Percentiles rank a stretch among this genome's conserved stretches.
Conservation (phyloP, 768 basidiomycete genomes). For the Epithele typhae region DNA sequence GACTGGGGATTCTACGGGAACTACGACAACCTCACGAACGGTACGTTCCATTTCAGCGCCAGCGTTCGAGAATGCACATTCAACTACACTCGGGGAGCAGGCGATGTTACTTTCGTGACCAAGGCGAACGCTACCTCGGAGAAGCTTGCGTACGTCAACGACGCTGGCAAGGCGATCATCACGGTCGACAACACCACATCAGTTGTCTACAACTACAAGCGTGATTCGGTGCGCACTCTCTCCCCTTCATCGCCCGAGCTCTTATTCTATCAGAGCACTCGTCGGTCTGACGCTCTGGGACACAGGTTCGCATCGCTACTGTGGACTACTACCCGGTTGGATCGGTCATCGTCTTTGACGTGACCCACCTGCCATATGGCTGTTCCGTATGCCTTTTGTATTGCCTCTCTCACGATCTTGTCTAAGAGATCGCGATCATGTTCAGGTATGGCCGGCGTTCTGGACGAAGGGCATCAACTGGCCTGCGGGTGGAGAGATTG, state of each 20-base stretch:
- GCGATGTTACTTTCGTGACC: conserved; percentile 59
- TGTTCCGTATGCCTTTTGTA: conserved; percentile 38
- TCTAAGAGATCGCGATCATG: not conserved
- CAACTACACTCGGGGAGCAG: conserved; percentile 39
- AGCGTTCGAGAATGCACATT: too few species aligned
- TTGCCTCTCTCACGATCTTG: not conserved
- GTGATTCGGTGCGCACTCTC: conserved; percentile 52
- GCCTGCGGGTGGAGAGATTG: conserved; percentile 34
- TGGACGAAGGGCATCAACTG: conserved; percentile 34
- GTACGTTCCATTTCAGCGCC: conserved; percentile 15
- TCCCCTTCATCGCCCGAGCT: not conserved
- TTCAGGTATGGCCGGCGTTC: conserved; percentile 26
- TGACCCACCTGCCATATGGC: conserved; percentile 49
- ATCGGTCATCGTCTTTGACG: conserved; percentile 41
- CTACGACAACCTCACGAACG: conserved; percentile 32
- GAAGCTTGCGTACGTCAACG: conserved; percentile 57
- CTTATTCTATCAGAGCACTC: not conserved
- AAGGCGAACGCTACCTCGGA: conserved; percentile 40
- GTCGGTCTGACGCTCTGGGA: not conserved
- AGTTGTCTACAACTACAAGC: conserved; percentile 48
- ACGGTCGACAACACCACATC: conserved; percentile 68
- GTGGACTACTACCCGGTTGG: conserved; percentile 38
- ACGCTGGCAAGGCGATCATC: conserved; percentile 59
- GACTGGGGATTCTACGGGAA: conserved; percentile 39
- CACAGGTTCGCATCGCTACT: conserved; percentile 42